A percentile compares a stretch with the other conserved stretches of the same genome.
Evolutionary conservation across 352 stramenopile genomes (phyloP).

Genomic region (Globisporangium yorkense): DNA sequence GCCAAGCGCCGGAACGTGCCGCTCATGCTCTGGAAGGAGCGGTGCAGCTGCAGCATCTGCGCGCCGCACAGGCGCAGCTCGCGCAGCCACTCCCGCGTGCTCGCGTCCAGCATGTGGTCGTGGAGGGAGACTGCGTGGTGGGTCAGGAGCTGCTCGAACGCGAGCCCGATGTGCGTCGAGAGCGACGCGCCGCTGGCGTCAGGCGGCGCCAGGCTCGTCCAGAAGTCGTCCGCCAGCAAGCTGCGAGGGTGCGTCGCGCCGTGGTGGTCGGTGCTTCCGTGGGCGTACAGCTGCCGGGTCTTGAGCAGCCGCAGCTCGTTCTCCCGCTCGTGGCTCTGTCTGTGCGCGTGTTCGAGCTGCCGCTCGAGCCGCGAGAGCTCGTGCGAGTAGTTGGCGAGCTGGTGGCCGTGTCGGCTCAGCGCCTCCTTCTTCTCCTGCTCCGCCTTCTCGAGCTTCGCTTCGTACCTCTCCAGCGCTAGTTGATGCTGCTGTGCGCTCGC

Average conservation of each 20-base stretch:
- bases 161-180: conserved; percentile 46
- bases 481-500: conserved; percentile 1
- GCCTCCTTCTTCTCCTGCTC: conserved; percentile 52
- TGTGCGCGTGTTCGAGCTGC: conserved; percentile 50
- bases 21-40: conserved; percentile 53
- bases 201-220: conserved; percentile 39
- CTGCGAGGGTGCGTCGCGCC: background rate
- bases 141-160: conserved; percentile 49
- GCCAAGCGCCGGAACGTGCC: conserved; percentile 47
- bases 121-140: conserved; percentile 50
- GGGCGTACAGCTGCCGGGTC: conserved; percentile 40
- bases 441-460: conserved; percentile 26
- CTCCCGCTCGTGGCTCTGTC: conserved; percentile 44
- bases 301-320: conserved; percentile 52
- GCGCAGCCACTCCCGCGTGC: conserved; percentile 53
- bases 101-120: conserved; percentile 41
- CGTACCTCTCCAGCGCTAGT: conserved; percentile 21
- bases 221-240: conserved; percentile 46
- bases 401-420: conserved; percentile 39
- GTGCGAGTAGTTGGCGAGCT: conserved; percentile 63
- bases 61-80: conserved; percentile 45
- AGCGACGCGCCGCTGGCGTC: conserved; percentile 21
- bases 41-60: conserved; percentile 52
- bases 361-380: conserved; percentile 62
- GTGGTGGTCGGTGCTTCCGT: background rate